Base-by-base conservation (phyloP, 106 monocot species). In the Dendrobium huoshanense region DNA sequence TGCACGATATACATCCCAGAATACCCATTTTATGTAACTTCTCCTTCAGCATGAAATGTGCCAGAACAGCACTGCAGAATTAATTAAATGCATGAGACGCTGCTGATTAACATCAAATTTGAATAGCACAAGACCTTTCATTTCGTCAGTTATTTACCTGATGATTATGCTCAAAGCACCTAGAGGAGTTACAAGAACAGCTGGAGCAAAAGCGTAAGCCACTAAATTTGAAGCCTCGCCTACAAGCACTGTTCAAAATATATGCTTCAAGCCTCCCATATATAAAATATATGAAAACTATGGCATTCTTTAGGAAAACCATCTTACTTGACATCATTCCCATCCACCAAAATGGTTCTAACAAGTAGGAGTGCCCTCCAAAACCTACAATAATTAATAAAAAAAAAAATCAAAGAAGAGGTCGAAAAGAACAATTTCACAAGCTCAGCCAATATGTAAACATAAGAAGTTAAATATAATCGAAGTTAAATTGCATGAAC, bases 111-210 rank as follows among this genome's bases (percentile, higher is more conserved):
- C 25, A 75, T n/a, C 11, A 9, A 54, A 43, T 41, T 27, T 42
- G 29, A 18, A 54, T 44, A 68, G 61, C 17, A 19, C 11, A 74
- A 31, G 51, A 54, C 2, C 4, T 33, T 31, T 20, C 43, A 56
- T 55, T 5, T 33, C 11, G 9, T 29, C 37, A 70, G 33, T 33
- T 33, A 33, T 37, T 65, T 82, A 95, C 94, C 94, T 95, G 24
- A 95, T 80, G 31, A 95, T 95, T 18, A 95, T 95, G 64, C 94
- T 95, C 20, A 95, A 76, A 49, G 94, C 94, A 80, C 94, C 94
- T 41, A 95, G 89, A 48, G 94, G 94, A 40, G 94, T 95, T 41
- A 95, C 94, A 48, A 95, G 81, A 68, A 92, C 84, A 16, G 95
- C 95, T 27, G 95, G 95, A 58, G 95, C 95, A 85, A 95, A 95